A percentile compares a stretch with the other conserved stretches of the same genome.
Evolutionary conservation across 1,284 basidiomycete genomes (phyloP).

Genomic region (Cutaneotrichosporon sp.): DNA sequence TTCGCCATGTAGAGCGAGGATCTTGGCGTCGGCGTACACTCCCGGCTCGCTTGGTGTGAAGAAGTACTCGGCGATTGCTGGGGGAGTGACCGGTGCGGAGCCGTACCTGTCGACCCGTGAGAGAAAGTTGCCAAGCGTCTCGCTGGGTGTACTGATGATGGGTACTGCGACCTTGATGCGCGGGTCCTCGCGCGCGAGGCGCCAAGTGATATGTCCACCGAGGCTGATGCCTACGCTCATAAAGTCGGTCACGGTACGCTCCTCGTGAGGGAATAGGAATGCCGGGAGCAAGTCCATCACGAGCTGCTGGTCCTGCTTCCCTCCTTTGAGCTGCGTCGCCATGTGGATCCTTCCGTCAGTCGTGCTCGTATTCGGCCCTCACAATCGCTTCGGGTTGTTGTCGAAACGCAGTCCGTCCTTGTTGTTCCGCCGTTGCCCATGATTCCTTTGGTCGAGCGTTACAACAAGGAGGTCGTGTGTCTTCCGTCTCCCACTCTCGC

Average conservation of each 20-base stretch:
- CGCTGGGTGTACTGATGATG: conserved; percentile 73
- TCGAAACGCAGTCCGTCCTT: conserved; percentile 63
- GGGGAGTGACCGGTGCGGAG: conserved; percentile 54
- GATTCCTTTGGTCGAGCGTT: conserved; percentile 68
- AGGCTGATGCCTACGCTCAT: conserved; percentile 57
- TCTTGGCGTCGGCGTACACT: conserved; percentile 66
- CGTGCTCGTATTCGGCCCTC: conserved; percentile 24
- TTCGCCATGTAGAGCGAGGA: conserved; percentile 64
- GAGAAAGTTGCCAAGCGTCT: conserved; percentile 59
- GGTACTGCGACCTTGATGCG: conserved; percentile 70
- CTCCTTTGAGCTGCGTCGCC: conserved; percentile 66
- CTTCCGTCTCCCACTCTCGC: conserved; percentile 16
- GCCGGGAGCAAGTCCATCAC: conserved; percentile 76
- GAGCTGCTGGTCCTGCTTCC: conserved; percentile 72
- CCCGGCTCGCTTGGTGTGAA: conserved; percentile 55
- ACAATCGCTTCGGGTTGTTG: conserved; percentile 63
- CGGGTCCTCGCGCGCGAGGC: conserved; percentile 58
- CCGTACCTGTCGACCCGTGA: conserved; percentile 58
- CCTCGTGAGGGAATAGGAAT: conserved; percentile 71
- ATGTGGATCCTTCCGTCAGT: conserved; percentile 59
- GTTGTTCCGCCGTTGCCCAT: conserved; percentile 63
- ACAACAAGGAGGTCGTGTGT: conserved; percentile 46
- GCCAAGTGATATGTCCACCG: conserved; percentile 16
- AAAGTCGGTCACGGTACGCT: conserved; percentile 67
- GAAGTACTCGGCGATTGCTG: conserved; percentile 56